These are phyloP conservation scores for Talinum fruticosum DNA, from an alignment of 148 eudicot species.

Conservation along the genomic window DNA sequence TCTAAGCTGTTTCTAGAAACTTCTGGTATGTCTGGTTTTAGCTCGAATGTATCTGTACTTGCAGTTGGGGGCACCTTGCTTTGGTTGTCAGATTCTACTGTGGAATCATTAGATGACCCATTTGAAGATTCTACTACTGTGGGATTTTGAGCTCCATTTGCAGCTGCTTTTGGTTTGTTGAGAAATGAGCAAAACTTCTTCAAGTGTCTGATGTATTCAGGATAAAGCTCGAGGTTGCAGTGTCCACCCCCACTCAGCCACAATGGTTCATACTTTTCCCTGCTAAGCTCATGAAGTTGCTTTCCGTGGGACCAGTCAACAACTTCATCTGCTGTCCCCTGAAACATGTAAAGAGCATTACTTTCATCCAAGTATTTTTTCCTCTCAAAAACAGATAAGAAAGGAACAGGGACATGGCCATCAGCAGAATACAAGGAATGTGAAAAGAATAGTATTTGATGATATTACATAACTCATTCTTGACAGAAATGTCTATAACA, in stretches of 20 bases:
- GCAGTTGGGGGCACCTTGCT: constrained; percentile 35
- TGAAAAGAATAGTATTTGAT: background rate
- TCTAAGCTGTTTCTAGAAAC: constrained; percentile 88
- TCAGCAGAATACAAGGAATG: background rate
- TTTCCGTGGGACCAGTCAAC: constrained; percentile 95
- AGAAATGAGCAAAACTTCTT: constrained; percentile 71
- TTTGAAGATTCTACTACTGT: constrained; percentile 25
- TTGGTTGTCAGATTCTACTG: constrained; percentile 43
- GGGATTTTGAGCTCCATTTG: constrained; percentile 22
- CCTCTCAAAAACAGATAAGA: background rate
- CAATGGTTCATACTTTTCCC: constrained; percentile 77
- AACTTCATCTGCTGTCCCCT: constrained; percentile 96
- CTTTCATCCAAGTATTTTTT: background rate
- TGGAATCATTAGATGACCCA: constrained; percentile 37
- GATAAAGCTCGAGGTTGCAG: constrained; percentile 88
- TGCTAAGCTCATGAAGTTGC: constrained; percentile 87
- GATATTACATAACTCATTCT: background rate
- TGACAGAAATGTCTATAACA: background rate
- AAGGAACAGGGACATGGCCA: background rate
- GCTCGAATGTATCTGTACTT: constrained; percentile 40
- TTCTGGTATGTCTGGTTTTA: constrained; percentile 52
- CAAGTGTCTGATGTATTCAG: constrained; percentile 76
- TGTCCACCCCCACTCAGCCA: constrained; percentile 97
- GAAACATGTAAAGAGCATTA: constrained; percentile 8
- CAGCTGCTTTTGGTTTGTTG: constrained; percentile 49